phyloP scores from a whole-genome alignment of 179 eudicot genomes.

The Beta macrorhiza region DNA sequence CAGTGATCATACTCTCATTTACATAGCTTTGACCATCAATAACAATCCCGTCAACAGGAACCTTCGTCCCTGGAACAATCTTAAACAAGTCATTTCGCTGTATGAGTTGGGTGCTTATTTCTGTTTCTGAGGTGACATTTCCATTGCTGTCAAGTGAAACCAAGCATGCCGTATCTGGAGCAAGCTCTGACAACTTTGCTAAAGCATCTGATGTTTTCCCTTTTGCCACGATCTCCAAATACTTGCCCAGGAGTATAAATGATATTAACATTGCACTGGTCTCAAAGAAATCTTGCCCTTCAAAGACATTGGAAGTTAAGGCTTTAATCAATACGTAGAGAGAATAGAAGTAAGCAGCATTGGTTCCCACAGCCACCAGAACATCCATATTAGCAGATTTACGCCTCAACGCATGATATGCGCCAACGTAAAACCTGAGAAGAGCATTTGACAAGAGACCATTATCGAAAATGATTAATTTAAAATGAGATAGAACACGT shows the following conservation, averaged over 20 bases:
- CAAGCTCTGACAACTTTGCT: constrained; percentile 80
- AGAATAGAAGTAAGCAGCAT: constrained; percentile 95
- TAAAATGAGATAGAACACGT: constrained; percentile 3
- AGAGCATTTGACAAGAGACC: constrained; percentile 24
- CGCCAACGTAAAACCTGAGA: constrained; percentile 81
- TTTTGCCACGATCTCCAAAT: constrained; percentile 90
- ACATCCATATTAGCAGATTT: constrained; percentile 97
- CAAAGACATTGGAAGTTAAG: constrained; percentile 55
- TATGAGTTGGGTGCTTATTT: constrained; percentile 76
- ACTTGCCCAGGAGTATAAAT: constrained; percentile 90
- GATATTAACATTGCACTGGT: constrained; percentile 96
- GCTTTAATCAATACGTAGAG: constrained; percentile 66
- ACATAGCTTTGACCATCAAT: constrained; percentile 84
- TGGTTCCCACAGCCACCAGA: constrained; percentile 89
- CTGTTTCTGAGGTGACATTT: constrained; percentile 63
- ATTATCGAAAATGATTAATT: neutral
- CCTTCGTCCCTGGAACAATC: constrained; percentile 90
- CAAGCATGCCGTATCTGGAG: constrained; percentile 83
- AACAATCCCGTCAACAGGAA: constrained; percentile 90
- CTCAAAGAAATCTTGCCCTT: constrained; percentile 90
- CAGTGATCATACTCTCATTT: constrained; percentile 98
- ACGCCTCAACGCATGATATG: constrained; percentile 82
- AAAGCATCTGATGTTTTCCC: constrained; percentile 98
- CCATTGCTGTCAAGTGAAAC: constrained; percentile 63
- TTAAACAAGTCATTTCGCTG: constrained; percentile 80